Evolutionary conservation across 805 yeast species (phyloP).

Genomic region (Kregervanrija pseudodelftensis): DNA sequence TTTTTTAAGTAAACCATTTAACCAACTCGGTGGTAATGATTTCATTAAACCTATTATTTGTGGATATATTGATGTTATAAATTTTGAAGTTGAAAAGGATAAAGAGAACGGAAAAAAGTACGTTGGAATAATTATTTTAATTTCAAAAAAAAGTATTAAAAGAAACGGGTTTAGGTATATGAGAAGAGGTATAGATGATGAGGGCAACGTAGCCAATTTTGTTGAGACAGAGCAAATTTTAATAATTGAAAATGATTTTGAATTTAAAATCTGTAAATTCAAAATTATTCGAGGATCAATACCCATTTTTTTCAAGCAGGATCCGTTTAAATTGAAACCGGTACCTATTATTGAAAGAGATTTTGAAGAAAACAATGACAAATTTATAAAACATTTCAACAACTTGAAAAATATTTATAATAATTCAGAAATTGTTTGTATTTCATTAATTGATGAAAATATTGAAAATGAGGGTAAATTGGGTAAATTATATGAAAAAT

Average conservation of each 20-base stretch:
- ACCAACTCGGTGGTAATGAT: too few species aligned
- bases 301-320: constrained; percentile 59
- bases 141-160: constrained; percentile 20
- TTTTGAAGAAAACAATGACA: constrained; percentile 19
- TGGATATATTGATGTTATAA: too few species aligned
- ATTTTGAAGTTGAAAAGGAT: constrained; percentile 1
- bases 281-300: constrained; percentile 49
- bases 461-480: constrained; percentile 23
- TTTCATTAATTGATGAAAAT: constrained; percentile 33
- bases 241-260: too few species aligned
- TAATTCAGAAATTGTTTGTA: constrained; percentile 19
- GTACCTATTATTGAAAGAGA: constrained; percentile 28
- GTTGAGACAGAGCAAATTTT: constrained; percentile 37
- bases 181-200: constrained; percentile 42
- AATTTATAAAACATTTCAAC: constrained; percentile 28
- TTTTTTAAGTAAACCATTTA: too few species aligned
- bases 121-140: constrained; percentile 30
- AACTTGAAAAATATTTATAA: constrained; percentile 7
- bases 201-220: constrained; percentile 53
- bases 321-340: constrained; percentile 41
- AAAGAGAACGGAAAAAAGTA: constrained; percentile 43
- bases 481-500: constrained; percentile 33
- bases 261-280: background rate
- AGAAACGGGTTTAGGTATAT: background rate
- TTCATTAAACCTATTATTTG: too few species aligned